Conservation (phyloP, 768 basidiomycete species). For the Naganishia kalamii region DNA sequence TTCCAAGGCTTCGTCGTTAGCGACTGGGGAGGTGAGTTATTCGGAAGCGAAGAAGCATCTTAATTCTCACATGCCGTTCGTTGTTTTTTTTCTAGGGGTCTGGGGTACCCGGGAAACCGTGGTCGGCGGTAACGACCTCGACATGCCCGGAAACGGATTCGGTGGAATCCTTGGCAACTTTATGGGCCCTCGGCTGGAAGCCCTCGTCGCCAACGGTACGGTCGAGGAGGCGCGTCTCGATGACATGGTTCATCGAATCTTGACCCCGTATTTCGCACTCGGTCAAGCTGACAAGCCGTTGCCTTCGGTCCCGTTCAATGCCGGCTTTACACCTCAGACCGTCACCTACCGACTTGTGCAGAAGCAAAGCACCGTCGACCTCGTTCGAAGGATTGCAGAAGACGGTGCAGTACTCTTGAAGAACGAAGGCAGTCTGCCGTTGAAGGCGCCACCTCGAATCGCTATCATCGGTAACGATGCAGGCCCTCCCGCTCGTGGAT, state of each 20-base stretch:
- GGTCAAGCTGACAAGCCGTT: constrained; percentile 51
- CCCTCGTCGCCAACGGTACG: constrained; percentile 30
- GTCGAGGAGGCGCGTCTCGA: constrained; percentile 33
- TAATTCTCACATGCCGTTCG: background rate
- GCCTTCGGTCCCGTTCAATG: constrained; percentile 9
- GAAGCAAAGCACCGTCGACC: constrained; percentile 49
- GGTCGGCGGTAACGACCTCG: constrained; percentile 39
- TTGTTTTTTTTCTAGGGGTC: constrained; percentile 6
- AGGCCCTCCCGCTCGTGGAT: constrained; percentile 51
- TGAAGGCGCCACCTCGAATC: constrained; percentile 46
- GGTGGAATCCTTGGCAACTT: constrained; percentile 23
- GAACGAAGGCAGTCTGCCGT: constrained; percentile 36
- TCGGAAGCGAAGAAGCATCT: background rate
- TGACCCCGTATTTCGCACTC: constrained; percentile 52
- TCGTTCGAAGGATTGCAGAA: constrained; percentile 19
- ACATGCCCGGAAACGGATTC: constrained; percentile 33
- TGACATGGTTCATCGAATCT: constrained; percentile 40
- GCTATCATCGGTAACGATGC: constrained; percentile 57
- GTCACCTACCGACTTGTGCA: constrained; percentile 16
- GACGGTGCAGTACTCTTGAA: constrained; percentile 35
- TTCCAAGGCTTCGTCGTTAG: constrained; percentile 37
- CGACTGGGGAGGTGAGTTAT: constrained; percentile 19
- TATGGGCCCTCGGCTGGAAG: background rate
- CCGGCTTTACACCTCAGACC: background rate
- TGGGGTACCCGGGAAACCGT: constrained; percentile 11